phyloP scores from a whole-genome alignment of 148 eudicot genomes.

The Simmondsia chinensis region DNA sequence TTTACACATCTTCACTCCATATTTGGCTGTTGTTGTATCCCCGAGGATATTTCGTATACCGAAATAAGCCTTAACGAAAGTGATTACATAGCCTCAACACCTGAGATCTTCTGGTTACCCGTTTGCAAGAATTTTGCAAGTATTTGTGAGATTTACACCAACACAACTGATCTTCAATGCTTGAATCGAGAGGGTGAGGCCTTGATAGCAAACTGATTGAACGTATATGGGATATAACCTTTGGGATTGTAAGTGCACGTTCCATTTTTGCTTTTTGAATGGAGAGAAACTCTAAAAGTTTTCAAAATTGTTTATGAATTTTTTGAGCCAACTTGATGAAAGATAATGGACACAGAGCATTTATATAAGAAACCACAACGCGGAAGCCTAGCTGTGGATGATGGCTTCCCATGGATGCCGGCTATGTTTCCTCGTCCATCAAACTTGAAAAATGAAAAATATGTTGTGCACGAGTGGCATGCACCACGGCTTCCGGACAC shows the following conservation, averaged over 20 bases:
- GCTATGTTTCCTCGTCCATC: constrained; percentile 3
- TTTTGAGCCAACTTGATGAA: neutral
- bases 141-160: no score
- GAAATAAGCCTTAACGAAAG: no score
- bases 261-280: no score
- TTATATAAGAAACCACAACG: neutral
- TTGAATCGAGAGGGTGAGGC: constrained; percentile 20
- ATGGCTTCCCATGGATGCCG: neutral
- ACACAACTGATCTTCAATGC: constrained; percentile 18
- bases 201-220: constrained; percentile 32
- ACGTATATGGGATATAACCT: constrained; percentile 16
- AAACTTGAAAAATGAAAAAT: neutral
- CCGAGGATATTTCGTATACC: no score
- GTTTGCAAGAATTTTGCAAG: no score
- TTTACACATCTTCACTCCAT: no score
- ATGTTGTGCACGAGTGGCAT: constrained; percentile 5
- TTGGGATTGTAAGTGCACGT: constrained; percentile 3
- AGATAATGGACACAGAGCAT: neutral
- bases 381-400: neutral
- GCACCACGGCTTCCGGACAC: neutral
- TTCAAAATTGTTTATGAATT: neutral
- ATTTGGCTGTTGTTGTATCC: no score
- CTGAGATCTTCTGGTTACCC: no score
- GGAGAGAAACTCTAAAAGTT: neutral
- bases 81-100: no score